Evolutionary conservation across 345 rosid genomes (phyloP), one percentile per base, ranked within the genome.

Genomic region (Aegle marmelos): DNA sequence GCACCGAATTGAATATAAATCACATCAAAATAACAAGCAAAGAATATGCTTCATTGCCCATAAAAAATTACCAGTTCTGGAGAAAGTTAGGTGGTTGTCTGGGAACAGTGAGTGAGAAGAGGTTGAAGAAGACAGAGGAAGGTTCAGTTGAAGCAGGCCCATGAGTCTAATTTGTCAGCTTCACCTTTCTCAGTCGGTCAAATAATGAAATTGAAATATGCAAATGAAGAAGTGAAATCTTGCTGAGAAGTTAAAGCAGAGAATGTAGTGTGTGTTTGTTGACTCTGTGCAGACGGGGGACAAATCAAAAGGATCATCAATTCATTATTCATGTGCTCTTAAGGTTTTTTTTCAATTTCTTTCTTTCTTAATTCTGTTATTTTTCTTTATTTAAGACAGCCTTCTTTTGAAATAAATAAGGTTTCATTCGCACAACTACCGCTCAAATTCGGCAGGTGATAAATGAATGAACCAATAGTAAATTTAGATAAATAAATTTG

Each of bases 71-170:
- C 72, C 72, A 53, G 17, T 34, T 76, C 61, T 30, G 77, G 79
- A 1, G 56, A 82, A 60, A 73, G 72, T 39, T 78, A 73, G 61
- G 61, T 17, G 54, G 16, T 0, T 64, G 60, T 56, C 53, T 3
- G 75, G 17, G 21, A 70, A 66, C 48, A 31, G 25, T 74, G 67
- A n/a, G 0, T 68, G 22, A 61, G 78, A 59, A 80, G 82, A 25
- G 58, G 78, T 59, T 39, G 83, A 56, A 31, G 68, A 53, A 68
- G 81, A 39, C 60, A 78, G 74, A 50, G 80, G 50, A 56, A 79
- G 80, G 74, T 78, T 84, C 41, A 83, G 61, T 50, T 82, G 86
- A 57, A 81, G 85, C 82, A 83, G 75, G 36, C 80, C 81, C 87
- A 75, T 79, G 33, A 57, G 45, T 45, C 30, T 10, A 30, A 22